Evolutionary conservation across 345 rosid species (phyloP).

Genomic region (Odontarrhena argentea): DNA sequence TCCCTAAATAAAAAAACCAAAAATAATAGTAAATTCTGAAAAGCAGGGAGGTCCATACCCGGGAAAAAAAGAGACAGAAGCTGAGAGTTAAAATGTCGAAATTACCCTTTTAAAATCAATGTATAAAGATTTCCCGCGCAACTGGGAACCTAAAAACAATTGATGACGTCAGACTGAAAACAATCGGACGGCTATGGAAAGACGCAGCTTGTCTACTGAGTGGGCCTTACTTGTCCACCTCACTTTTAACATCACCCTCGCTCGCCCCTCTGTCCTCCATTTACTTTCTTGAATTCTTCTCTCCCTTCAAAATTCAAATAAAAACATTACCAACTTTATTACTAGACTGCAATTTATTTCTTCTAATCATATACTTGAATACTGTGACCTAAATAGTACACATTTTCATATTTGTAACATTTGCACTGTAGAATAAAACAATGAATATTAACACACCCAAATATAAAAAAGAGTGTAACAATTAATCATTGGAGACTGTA

Average conservation of each 20-base stretch:
- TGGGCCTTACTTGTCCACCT: conserved; percentile 40
- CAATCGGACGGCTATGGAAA: conserved; percentile 39
- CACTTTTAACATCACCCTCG: conserved; percentile 18
- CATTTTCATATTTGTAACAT: no score
- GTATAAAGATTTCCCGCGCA: conserved; percentile 39
- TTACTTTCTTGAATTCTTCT: neutral
- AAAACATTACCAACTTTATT: neutral
- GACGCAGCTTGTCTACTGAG: conserved; percentile 27
- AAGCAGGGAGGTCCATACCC: conserved; percentile 32
- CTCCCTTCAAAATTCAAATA: no score
- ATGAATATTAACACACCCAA: no score
- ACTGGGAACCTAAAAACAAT: conserved; percentile 20
- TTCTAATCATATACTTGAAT: no score
- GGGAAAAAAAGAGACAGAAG: conserved; percentile 10
- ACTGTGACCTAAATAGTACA: no score
- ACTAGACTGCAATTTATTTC: neutral
- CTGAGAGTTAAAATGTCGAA: neutral
- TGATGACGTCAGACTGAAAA: conserved; percentile 33
- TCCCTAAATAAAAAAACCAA: conserved; percentile 8
- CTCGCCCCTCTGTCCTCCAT: conserved; percentile 37
- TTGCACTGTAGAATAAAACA: no score
- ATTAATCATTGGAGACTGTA: no score
- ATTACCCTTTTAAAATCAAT: conserved; percentile 15
- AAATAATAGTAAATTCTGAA: conserved; percentile 14
- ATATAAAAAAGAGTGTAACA: no score